Conservation (phyloP, 2,329 filamentous ascomycete genomes). For the Hypoxylon sp. region DNA sequence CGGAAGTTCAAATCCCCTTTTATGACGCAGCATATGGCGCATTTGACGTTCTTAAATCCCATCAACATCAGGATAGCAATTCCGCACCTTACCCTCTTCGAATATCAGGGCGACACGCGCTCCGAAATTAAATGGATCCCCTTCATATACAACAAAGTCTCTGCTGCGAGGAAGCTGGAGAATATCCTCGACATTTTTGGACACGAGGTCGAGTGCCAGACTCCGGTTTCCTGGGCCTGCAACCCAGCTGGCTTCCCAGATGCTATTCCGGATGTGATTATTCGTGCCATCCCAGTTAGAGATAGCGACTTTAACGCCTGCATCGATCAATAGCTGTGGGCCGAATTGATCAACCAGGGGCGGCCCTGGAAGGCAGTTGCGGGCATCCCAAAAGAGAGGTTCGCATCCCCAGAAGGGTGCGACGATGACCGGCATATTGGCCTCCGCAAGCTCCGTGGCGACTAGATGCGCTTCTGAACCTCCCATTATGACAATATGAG, state of each 20-base stretch:
- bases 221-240: conserved; percentile 41
- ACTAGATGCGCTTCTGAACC: conserved; percentile 42
- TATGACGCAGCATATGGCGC: background rate
- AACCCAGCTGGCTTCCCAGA: conserved; percentile 44
- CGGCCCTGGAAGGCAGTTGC: conserved; percentile 42
- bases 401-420: conserved; percentile 46
- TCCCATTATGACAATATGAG: conserved; percentile 44
- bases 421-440: conserved; percentile 38
- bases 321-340: conserved; percentile 39
- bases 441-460: conserved; percentile 35
- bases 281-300: conserved; percentile 45
- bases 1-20: background rate
- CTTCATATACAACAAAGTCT: conserved; percentile 57
- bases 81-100: conserved; percentile 45
- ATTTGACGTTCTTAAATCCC: conserved; percentile 1
- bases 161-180: conserved; percentile 50
- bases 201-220: conserved; percentile 54
- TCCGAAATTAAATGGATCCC: conserved; percentile 55
- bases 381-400: conserved; percentile 42
- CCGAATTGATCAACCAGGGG: conserved; percentile 39
- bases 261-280: conserved; percentile 44
- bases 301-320: conserved; percentile 42
- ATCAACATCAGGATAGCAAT: conserved; percentile 39
- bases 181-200: conserved; percentile 56
- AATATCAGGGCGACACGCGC: conserved; percentile 53